These are phyloP conservation scores for Aspergillus baeticus DNA, from an alignment of 495 filamentous ascomycete species.

Conservation along the genomic window DNA sequence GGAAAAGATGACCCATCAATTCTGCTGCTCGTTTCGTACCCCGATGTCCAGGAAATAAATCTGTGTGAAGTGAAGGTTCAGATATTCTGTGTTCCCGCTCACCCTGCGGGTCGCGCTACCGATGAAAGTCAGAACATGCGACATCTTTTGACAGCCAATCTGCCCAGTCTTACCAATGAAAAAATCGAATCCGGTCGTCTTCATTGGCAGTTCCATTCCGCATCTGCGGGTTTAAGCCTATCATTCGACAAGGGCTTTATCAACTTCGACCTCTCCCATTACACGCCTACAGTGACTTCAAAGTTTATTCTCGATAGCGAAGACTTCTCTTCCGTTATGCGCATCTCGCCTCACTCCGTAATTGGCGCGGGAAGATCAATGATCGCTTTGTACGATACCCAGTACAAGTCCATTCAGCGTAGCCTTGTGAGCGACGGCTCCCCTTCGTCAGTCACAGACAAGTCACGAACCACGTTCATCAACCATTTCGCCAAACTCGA, in stretches of 20 bases:
- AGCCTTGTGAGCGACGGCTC: slow-evolving; percentile 50
- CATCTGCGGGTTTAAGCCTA: slow-evolving; percentile 42
- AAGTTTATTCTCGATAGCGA: slow-evolving; percentile 41
- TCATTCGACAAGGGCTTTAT: slow-evolving; percentile 44
- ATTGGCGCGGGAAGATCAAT: slow-evolving; percentile 46
- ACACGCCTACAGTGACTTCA: slow-evolving; percentile 39
- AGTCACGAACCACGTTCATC: slow-evolving; percentile 40
- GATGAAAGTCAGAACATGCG: slow-evolving; percentile 39
- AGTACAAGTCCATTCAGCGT: slow-evolving; percentile 62
- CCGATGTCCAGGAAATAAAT: slow-evolving; percentile 27
- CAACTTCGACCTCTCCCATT: slow-evolving; percentile 47
- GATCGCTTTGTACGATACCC: slow-evolving; percentile 61
- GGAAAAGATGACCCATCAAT: slow-evolving; percentile 37
- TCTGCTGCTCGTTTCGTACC: slow-evolving; percentile 41
- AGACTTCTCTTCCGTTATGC: slow-evolving; percentile 45
- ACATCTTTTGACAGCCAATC: slow-evolving; percentile 38
- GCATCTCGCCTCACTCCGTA: slow-evolving; percentile 43
- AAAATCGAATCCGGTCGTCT: slow-evolving; percentile 25
- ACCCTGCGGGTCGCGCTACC: slow-evolving; percentile 9
- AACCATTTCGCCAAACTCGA: slow-evolving; percentile 64
- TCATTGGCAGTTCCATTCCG: slow-evolving; percentile 48
- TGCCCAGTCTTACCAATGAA: slow-evolving; percentile 30
- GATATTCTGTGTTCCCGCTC: slow-evolving; percentile 42
- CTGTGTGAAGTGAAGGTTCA: slow-evolving; percentile 40
- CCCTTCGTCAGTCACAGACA: slow-evolving; percentile 15